Conservation (phyloP, 1,284 basidiomycete species). For the Porogramme epimiltina region DNA sequence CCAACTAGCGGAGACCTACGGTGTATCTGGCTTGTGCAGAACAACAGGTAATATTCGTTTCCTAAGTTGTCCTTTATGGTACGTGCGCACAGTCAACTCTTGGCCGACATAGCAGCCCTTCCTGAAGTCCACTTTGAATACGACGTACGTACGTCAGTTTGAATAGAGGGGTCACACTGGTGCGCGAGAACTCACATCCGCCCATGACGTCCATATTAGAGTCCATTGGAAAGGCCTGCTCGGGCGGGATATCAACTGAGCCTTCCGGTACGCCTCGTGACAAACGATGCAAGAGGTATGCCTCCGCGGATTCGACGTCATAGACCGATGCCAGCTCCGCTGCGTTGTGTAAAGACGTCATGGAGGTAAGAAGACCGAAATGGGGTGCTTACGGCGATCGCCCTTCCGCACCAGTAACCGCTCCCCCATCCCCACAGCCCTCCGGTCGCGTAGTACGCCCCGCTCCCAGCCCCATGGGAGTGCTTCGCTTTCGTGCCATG, state of each 20-base stretch:
- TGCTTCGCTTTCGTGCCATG: conserved; percentile 49
- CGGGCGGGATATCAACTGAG: conserved; percentile 72
- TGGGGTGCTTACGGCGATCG: conserved; percentile 61
- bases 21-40: conserved; percentile 40
- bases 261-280: conserved; percentile 90
- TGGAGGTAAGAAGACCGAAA: neutral
- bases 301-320: conserved; percentile 50
- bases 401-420: conserved; percentile 73
- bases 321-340: conserved; percentile 58
- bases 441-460: conserved; percentile 61
- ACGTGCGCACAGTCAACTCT: conserved; percentile 95
- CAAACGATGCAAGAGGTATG: conserved; percentile 82
- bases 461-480: conserved; percentile 68
- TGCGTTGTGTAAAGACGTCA: conserved; percentile 27
- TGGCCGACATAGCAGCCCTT: conserved; percentile 99
- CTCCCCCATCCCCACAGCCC: conserved; percentile 79
- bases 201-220: conserved; percentile 94
- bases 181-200: conserved; percentile 59
- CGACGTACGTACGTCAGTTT: no score
- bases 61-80: conserved; percentile 90
- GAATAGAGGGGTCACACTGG: neutral
- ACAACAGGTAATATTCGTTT: conserved; percentile 89
- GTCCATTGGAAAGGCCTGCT: conserved; percentile 88
- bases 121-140: conserved; percentile 81
- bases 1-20: neutral